Percentiles rank a stretch among this genome's conserved stretches.
These are phyloP conservation scores for Sphaerulina musiva DNA, from an alignment of 2,329 filamentous ascomycete species.

Conservation along the genomic window DNA sequence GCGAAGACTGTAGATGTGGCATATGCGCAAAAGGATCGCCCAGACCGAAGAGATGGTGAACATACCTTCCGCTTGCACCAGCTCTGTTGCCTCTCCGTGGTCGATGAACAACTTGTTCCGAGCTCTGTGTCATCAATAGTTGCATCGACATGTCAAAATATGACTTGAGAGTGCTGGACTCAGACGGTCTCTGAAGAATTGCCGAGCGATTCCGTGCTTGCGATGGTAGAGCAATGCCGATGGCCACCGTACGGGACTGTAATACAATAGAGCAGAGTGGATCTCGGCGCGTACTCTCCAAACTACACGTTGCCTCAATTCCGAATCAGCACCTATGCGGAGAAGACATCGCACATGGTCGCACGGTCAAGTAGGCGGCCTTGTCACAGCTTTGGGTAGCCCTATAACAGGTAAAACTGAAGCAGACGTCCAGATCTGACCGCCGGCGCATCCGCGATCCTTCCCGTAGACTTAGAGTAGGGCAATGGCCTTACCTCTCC, in stretches of 20 bases:
- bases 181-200: neutral
- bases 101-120: neutral
- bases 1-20: neutral
- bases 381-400: neutral
- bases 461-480: neutral
- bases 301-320: neutral
- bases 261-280: neutral
- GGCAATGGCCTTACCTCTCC: neutral
- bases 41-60: neutral
- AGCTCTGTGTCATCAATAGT: slow-evolving; percentile 3
- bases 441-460: slow-evolving; percentile 3
- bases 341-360: neutral
- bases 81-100: neutral
- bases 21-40: neutral
- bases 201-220: neutral
- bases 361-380: neutral
- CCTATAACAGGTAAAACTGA: neutral
- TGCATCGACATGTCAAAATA: slow-evolving; percentile 1
- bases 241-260: neutral
- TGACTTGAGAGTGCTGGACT: neutral
- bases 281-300: neutral
- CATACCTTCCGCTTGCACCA: neutral
- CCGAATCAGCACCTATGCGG: neutral
- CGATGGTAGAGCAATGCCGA: neutral
- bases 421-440: neutral